Evolutionary conservation across 2,329 filamentous ascomycete species (phyloP), one percentile per base, ranked within the genome.

Genomic region (Colletotrichum sp.): DNA sequence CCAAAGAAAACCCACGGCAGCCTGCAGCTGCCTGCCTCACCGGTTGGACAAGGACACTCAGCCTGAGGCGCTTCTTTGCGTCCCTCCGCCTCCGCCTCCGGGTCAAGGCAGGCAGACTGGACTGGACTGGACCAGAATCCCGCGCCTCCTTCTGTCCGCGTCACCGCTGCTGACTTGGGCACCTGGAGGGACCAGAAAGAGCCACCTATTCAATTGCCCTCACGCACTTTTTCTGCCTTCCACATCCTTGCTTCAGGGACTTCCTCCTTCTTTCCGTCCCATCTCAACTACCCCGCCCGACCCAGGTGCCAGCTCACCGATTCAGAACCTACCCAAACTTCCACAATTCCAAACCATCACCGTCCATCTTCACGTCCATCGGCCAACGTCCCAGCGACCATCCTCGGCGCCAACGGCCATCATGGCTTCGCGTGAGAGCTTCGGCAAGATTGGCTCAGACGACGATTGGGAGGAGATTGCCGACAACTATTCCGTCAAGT

Each of bases 401-500:
- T 21, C n/a, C 43, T 21, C n/a, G 12, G n/a, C 43, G 43, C 43
- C n/a, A 48, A 21, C 6, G 48, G 18, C 30, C n/a, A 34, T 34
- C 21, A 71, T 75, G 71, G 66, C 60, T 15, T 21, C 16, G 13
- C 10, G 26, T 21, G 36, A 71, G 30, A 67, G 32, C 30, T 55
- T 21, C 15, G 21, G 52, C 15, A 68, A 36, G 18, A 32, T 30
- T 16, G 36, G 7, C 21, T 77, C 81, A n/a, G 63, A 77, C 3
- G 79, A 82, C 15, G 81, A 79, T 32, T 82, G 81, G 81, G 78
- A 82, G 67, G 78, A 81, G 18, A 70, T 82, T 6, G 68, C 70
- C 36, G 80, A 81, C 32, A 72, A 63, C 52, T 80, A 78, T 55
- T 82, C 81, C 15, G 71, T 82, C 64, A 70, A 80, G 12, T 82